phyloP scores from a whole-genome alignment of 75 land plant species.

The Sequoiadendron giganteum region DNA sequence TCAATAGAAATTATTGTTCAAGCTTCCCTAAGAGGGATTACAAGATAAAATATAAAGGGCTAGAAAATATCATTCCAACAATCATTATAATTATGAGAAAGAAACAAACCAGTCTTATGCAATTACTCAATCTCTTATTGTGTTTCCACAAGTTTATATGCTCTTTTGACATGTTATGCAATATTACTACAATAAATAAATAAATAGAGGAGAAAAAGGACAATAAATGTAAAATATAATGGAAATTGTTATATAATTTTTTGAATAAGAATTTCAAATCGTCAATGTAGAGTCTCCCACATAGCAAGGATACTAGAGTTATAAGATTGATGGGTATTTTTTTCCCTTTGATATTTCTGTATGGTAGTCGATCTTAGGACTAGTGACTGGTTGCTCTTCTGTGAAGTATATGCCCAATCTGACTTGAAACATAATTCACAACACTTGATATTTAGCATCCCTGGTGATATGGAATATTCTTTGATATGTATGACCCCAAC shows the following conservation, averaged over 20 bases:
- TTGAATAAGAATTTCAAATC: not conserved
- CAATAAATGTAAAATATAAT: not conserved
- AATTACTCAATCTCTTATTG: not conserved
- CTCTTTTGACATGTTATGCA: not conserved
- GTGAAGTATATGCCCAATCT: not conserved
- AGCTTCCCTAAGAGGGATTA: not conserved
- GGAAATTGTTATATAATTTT: not conserved
- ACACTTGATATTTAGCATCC: not conserved
- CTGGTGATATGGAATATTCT: not conserved
- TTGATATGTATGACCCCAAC: not conserved
- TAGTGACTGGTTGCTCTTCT: not conserved
- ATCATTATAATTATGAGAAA: constrained; percentile 8
- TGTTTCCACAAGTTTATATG: not conserved
- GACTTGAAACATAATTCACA: not conserved
- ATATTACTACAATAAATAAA: not conserved
- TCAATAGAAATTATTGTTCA: not conserved
- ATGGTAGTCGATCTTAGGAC: not conserved
- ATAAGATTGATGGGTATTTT: not conserved
- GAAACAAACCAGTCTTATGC: not conserved
- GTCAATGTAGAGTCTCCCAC: not conserved
- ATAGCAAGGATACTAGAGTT: not conserved
- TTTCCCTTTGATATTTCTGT: not conserved
- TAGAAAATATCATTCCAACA: not conserved
- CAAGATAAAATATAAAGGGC: not conserved
- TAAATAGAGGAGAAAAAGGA: not conserved